Evolutionary conservation across 345 rosid genomes (phyloP).

Genomic region (Crucihimalaya himalaica): DNA sequence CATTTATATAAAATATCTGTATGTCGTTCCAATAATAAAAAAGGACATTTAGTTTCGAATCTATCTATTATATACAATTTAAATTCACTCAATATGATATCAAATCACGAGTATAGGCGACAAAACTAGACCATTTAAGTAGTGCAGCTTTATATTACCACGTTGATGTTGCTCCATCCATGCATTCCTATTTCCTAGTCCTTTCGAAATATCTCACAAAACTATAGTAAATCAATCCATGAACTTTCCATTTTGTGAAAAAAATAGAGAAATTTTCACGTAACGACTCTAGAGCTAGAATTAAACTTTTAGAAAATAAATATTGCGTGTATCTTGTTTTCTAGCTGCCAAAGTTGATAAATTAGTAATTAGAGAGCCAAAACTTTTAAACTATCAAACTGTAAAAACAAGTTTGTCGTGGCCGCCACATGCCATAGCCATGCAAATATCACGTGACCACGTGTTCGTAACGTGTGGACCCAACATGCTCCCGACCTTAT

Average conservation of each 20-base stretch:
- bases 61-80: neutral
- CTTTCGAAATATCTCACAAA: neutral
- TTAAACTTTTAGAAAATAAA: neutral
- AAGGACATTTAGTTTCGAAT: too few relatives aligned
- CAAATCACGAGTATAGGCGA: neutral
- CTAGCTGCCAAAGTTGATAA: neutral
- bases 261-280: neutral
- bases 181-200: neutral
- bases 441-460: conserved; percentile 29
- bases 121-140: neutral
- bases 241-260: neutral
- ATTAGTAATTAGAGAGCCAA: neutral
- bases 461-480: conserved; percentile 3
- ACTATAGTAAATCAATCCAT: neutral
- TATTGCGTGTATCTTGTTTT: too few relatives aligned
- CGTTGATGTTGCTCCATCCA: neutral
- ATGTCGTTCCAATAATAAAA: too few relatives aligned
- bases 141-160: neutral
- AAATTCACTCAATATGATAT: neutral
- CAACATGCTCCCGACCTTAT: conserved; percentile 15
- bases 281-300: neutral
- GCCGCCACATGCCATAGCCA: conserved; percentile 13
- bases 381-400: neutral
- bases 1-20: too few relatives aligned
- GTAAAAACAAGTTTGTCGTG: neutral